phyloP scores from a whole-genome alignment of 768 basidiomycete species.

The Ephemerocybe angulata region DNA sequence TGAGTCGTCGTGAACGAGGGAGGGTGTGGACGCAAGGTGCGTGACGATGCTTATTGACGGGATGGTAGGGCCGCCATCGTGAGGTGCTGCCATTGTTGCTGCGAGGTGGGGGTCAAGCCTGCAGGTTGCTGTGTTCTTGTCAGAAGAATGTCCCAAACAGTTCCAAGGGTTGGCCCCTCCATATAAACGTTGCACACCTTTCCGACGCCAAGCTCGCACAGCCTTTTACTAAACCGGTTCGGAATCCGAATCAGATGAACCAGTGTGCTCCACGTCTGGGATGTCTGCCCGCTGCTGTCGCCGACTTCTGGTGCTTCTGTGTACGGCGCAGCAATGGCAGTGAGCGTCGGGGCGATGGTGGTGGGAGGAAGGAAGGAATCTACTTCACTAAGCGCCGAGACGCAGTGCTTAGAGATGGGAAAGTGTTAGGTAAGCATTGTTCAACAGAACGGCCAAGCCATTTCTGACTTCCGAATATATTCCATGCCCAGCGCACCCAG shows the following conservation, averaged over 20 bases:
- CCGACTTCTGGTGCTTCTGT: not conserved
- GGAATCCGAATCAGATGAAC: not conserved
- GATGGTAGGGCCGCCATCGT: slow-evolving; percentile 15
- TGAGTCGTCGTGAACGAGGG: slow-evolving; percentile 4
- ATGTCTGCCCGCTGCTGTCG: not conserved
- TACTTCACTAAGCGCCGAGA: no score
- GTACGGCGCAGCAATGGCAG: not conserved
- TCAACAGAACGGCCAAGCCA: no score
- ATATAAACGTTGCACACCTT: not conserved
- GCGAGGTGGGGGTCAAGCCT: not conserved
- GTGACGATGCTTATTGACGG: slow-evolving; percentile 32
- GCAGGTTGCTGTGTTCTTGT: not conserved
- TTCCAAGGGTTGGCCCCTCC: not conserved
- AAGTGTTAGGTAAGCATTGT: no score
- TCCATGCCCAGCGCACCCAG: no score
- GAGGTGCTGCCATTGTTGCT: slow-evolving; percentile 15
- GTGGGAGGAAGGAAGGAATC: no score
- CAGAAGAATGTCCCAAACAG: not conserved
- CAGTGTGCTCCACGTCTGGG: not conserved
- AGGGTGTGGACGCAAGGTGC: slow-evolving; percentile 14
- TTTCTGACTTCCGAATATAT: no score
- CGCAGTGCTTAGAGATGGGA: no score
- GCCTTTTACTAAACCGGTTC: not conserved
- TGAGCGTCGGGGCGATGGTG: not conserved
- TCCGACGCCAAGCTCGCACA: not conserved